Conservation (phyloP, 2,329 filamentous ascomycete genomes). For the Fusarium humuli region DNA sequence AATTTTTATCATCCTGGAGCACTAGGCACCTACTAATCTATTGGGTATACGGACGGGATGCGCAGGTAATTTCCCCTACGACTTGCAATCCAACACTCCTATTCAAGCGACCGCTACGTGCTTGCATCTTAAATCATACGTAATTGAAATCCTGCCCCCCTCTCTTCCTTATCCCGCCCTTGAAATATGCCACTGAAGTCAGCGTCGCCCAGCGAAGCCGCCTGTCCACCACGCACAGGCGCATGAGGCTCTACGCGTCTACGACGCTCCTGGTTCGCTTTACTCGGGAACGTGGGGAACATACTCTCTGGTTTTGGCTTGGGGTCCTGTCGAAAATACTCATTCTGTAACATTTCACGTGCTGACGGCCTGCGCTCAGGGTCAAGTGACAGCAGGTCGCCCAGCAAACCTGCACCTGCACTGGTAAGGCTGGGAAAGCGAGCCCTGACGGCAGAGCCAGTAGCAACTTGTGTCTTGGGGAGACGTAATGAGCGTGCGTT, state of each 20-base stretch:
- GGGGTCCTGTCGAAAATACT: constrained; percentile 90
- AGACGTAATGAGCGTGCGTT: constrained; percentile 85
- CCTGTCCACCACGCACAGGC: constrained; percentile 76
- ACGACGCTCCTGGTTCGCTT: constrained; percentile 89
- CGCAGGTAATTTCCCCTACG: not conserved
- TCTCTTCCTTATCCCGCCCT: constrained; percentile 72
- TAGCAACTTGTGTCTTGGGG: constrained; percentile 59
- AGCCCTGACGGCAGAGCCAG: constrained; percentile 72
- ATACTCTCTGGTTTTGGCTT: constrained; percentile 89
- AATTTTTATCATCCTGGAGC: not conserved
- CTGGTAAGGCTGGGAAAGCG: constrained; percentile 85
- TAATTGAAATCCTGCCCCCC: constrained; percentile 73
- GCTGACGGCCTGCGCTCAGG: constrained; percentile 78
- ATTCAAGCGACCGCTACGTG: not conserved
- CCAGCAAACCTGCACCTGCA: constrained; percentile 77
- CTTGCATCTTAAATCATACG: constrained; percentile 62
- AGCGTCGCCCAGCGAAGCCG: constrained; percentile 63
- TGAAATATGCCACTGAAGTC: constrained; percentile 81
- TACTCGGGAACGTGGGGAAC: constrained; percentile 97
- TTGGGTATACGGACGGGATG: not conserved
- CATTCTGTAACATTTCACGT: constrained; percentile 78
- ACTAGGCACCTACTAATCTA: not conserved
- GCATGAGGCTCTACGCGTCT: constrained; percentile 81
- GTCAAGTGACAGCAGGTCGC: constrained; percentile 77
- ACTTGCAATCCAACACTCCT: not conserved